These are phyloP conservation scores for Cryomyces minteri DNA, from an alignment of 495 filamentous ascomycete species.

Conservation along the genomic window DNA sequence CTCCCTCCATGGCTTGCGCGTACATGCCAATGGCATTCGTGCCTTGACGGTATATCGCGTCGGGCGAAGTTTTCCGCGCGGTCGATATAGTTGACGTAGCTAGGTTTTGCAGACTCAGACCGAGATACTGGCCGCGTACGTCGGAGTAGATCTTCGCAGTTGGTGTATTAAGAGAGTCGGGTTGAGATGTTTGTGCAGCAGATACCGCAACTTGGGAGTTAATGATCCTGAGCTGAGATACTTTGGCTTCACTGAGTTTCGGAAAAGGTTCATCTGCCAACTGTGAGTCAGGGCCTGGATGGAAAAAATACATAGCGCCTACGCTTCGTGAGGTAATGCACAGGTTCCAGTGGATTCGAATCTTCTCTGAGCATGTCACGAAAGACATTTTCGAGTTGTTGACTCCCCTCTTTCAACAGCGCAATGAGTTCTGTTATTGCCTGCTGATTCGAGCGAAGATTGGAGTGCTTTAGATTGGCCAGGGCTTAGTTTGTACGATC, in stretches of 20 bases:
- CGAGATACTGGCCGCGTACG: slow-evolving; percentile 68
- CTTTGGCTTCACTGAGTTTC: slow-evolving; percentile 33
- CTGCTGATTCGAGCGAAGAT: slow-evolving; percentile 79
- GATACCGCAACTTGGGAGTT: slow-evolving; percentile 37
- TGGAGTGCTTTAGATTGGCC: slow-evolving; percentile 61
- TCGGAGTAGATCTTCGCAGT: slow-evolving; percentile 70
- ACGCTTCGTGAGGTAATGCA: slow-evolving; percentile 88
- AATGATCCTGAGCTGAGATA: slow-evolving; percentile 38
- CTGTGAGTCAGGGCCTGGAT: slow-evolving; percentile 18
- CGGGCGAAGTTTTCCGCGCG: slow-evolving; percentile 57
- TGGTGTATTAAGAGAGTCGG: slow-evolving; percentile 28
- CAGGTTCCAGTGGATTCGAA: slow-evolving; percentile 58
- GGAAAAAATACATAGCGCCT: slow-evolving; percentile 23
- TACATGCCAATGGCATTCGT: slow-evolving; percentile 88
- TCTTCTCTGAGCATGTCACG: slow-evolving; percentile 56
- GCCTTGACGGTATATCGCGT: slow-evolving; percentile 74
- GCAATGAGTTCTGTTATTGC: slow-evolving; percentile 63
- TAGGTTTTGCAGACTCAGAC: slow-evolving; percentile 60
- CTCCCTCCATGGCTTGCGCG: slow-evolving; percentile 65
- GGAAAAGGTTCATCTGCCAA: slow-evolving; percentile 48
- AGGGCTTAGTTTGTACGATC: slow-evolving; percentile 74
- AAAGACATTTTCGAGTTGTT: slow-evolving; percentile 67
- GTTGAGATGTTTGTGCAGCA: slow-evolving; percentile 27
- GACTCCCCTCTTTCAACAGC: slow-evolving; percentile 57
- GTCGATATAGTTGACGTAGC: slow-evolving; percentile 79